Evolutionary conservation across 148 eudicot genomes (phyloP).

Genomic region (Selenicereus undatus): DNA sequence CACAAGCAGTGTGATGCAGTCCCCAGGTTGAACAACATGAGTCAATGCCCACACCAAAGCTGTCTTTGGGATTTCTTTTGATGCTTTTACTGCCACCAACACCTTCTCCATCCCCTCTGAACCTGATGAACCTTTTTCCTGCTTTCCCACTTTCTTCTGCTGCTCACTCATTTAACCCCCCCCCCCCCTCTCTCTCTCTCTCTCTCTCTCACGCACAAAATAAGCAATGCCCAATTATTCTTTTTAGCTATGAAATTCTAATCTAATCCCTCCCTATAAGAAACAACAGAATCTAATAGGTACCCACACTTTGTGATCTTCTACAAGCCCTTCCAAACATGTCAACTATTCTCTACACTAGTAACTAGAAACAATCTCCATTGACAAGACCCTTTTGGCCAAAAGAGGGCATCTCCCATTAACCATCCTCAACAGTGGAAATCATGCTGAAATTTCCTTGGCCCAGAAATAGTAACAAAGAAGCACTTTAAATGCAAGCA

Average conservation of each 20-base stretch:
- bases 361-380: not conserved
- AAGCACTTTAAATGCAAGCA: not conserved
- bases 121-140: conserved; percentile 32
- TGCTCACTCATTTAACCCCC: conserved; percentile 20
- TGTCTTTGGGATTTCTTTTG: conserved; percentile 77
- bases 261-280: conserved; percentile 8
- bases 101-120: conserved; percentile 58
- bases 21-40: conserved; percentile 99
- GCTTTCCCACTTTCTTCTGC: conserved; percentile 36
- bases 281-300: conserved; percentile 7
- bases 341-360: conserved; percentile 18
- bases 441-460: not conserved
- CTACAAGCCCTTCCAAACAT: conserved; percentile 20
- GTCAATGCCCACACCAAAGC: conserved; percentile 94
- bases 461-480: not conserved
- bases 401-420: not conserved
- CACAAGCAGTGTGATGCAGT: conserved; percentile 79
- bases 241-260: not conserved
- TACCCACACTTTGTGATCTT: conserved; percentile 17
- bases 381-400: conserved; percentile 1
- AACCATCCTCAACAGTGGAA: not conserved
- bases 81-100: conserved; percentile 89
- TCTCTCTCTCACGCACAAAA: not conserved
- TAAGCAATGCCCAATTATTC: conserved; percentile 4
- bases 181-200: conserved; percentile 5